Evolutionary conservation across 1,284 basidiomycete genomes (phyloP).

Genomic region (Boletellus dicymbophilus): DNA sequence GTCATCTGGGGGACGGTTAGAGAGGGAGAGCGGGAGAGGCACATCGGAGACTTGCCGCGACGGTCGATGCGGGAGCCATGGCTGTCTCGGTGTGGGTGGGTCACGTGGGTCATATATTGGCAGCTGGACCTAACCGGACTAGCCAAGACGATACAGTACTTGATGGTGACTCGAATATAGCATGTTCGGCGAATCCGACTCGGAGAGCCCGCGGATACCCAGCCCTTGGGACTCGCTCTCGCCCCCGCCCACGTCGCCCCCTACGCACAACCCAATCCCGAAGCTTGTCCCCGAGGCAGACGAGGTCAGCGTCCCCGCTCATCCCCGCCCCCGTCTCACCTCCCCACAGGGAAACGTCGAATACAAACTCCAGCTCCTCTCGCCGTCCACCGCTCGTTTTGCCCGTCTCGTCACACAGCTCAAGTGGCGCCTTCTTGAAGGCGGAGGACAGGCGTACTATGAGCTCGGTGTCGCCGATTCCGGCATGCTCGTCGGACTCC

Average conservation of each 20-base stretch:
- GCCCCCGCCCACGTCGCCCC: slow-evolving; percentile 47
- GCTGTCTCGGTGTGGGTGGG: neutral
- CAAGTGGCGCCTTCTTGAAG: slow-evolving; percentile 93
- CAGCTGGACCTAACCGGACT: no score
- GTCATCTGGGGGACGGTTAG: slow-evolving; percentile 61
- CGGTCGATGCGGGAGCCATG: slow-evolving; percentile 30
- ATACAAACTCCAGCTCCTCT: slow-evolving; percentile 82
- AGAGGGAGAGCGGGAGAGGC: slow-evolving; percentile 1
- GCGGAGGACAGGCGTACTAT: slow-evolving; percentile 90
- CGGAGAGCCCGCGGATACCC: slow-evolving; percentile 73
- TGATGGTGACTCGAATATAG: slow-evolving; percentile 69
- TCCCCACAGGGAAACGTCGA: slow-evolving; percentile 71
- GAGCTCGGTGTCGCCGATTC: slow-evolving; percentile 90
- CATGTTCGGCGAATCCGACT: slow-evolving; percentile 84
- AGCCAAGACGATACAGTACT: neutral
- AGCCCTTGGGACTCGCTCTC: slow-evolving; percentile 80
- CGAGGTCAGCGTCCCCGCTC: slow-evolving; percentile 38
- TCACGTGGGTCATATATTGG: no score
- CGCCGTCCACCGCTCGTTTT: slow-evolving; percentile 71
- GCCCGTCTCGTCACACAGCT: slow-evolving; percentile 87
- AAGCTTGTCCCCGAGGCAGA: slow-evolving; percentile 76
- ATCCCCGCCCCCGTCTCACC: neutral
- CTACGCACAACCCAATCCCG: slow-evolving; percentile 34
- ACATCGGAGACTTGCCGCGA: slow-evolving; percentile 15
- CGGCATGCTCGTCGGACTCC: slow-evolving; percentile 82